Evolutionary conservation across 1,139 yeast species (phyloP), one percentile per base, ranked within the genome.

Genomic region (Candida sanyaensis): DNA sequence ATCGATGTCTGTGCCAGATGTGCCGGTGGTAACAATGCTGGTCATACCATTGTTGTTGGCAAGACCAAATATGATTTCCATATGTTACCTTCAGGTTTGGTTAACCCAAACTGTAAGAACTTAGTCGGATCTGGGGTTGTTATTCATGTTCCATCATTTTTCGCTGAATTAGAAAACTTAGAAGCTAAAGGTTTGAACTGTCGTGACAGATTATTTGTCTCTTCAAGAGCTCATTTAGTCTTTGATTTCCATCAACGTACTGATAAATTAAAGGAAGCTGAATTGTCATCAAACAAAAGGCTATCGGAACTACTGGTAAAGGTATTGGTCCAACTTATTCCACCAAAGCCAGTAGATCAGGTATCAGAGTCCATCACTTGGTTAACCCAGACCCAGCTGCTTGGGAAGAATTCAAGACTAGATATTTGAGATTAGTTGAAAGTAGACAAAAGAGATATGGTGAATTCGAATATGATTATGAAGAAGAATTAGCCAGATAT

Each of bases 321-420:
- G 99, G 99, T 71, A 93, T 93, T 64, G 99, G 99, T 50, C 99
- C 99, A 59, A 87, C 99, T 41, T 93, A 93, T 69, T 86, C 97
- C 40, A 91, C 99, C 58, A 93, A 93, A 76, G 96, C 96, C 47
- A 87, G 96, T 17, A 85, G 99, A 72, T 90, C 97, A 30, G 99
- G 99, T 64, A 77, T 93, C 59, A 83, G 99, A 71, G 96, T 93
- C 50, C 99, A 93, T 73, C 99, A 93, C 73, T 81, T 93, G 63
- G 96, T 91, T 37, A 84, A 90, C 56, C 87, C 88, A 59, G 92
- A 88, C 64, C 91, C 91, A 11, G 92, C 84, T 55, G 90, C 96
- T 31, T 93, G 99, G 98, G 87, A 80, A 41, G 96, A 89, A 68
- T 93, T 93, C 67, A 92, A 84, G 65, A 71, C 81, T 48, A 82